phyloP scores from a whole-genome alignment of 1,284 basidiomycete species.

The Ceraceosorus guamensis region DNA sequence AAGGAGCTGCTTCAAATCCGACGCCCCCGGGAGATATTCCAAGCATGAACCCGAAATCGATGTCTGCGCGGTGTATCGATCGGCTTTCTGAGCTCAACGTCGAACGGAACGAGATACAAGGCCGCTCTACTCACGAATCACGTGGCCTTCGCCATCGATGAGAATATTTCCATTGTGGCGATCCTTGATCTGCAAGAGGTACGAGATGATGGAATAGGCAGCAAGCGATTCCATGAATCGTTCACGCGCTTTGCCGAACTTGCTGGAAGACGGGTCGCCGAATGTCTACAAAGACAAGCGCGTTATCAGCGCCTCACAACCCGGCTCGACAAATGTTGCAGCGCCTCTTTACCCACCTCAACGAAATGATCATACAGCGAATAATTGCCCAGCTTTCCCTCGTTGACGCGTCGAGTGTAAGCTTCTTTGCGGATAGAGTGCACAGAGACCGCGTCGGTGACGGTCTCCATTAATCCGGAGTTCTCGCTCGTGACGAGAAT shows the following conservation, averaged over 20 bases:
- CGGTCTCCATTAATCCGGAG: slow-evolving; percentile 63
- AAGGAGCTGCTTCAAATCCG: slow-evolving; percentile 96
- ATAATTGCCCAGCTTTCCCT: slow-evolving; percentile 27
- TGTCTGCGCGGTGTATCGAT: slow-evolving; percentile 53
- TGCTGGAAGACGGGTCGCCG: slow-evolving; percentile 28
- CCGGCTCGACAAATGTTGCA: background rate
- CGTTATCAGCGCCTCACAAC: background rate
- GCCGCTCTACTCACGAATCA: slow-evolving; percentile 56
- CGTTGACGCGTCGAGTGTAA: slow-evolving; percentile 62
- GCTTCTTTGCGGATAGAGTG: slow-evolving; percentile 99
- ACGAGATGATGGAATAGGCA: slow-evolving; percentile 82
- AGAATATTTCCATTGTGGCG: slow-evolving; percentile 98
- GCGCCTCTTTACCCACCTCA: slow-evolving; percentile 7
- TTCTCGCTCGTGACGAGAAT: slow-evolving; percentile 89
- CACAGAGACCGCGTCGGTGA: slow-evolving; percentile 89
- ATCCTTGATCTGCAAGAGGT: slow-evolving; percentile 95
- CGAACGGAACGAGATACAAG: background rate
- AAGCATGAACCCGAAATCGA: slow-evolving; percentile 98
- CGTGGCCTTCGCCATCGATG: slow-evolving; percentile 84
- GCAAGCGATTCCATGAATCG: slow-evolving; percentile 86
- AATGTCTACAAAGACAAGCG: slow-evolving; percentile 15
- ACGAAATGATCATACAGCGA: slow-evolving; percentile 44
- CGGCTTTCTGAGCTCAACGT: too few relatives aligned
- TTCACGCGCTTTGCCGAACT: slow-evolving; percentile 59
- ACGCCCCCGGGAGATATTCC: slow-evolving; percentile 79